phyloP scores from a whole-genome alignment of 2,329 filamentous ascomycete species.

The Pseudogymnoascus sp. region DNA sequence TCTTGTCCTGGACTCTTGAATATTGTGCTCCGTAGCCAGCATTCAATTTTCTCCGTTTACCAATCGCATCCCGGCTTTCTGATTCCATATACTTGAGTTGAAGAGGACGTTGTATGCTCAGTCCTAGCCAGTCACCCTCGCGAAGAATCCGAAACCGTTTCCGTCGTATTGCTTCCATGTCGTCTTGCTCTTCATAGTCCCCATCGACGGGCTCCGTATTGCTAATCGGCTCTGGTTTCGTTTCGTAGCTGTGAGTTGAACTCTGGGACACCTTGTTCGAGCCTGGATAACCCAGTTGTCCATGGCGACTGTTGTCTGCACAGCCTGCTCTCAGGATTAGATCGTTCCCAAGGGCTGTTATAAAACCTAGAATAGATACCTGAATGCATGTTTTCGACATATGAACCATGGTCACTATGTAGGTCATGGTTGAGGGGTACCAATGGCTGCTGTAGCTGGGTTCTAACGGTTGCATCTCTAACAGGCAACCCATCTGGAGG shows the following conservation, averaged over 20 bases:
- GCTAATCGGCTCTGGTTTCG: background rate
- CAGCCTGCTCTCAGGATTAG: background rate
- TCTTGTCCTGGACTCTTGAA: slow-evolving; percentile 14
- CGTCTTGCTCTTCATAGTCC: slow-evolving; percentile 6
- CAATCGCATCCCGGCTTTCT: slow-evolving; percentile 22
- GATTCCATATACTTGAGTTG: slow-evolving; percentile 19
- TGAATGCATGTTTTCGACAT: background rate
- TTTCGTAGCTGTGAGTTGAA: background rate
- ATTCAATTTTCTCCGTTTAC: slow-evolving; percentile 22
- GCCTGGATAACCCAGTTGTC: background rate
- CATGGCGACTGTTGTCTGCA: background rate
- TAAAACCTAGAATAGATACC: background rate
- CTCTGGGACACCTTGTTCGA: background rate
- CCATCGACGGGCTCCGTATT: background rate
- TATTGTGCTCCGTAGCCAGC: slow-evolving; percentile 22
- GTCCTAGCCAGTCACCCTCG: slow-evolving; percentile 28
- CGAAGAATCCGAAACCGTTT: slow-evolving; percentile 25
- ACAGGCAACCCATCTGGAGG: background rate
- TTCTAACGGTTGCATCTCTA: background rate
- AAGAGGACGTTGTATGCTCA: slow-evolving; percentile 21
- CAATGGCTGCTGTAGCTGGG: background rate
- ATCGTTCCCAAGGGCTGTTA: background rate
- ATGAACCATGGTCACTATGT: background rate
- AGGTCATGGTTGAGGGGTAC: background rate
- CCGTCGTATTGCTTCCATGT: slow-evolving; percentile 17